These are phyloP conservation scores for Pseudogymnoascus sp. DNA, from an alignment of 2,329 filamentous ascomycete species.

Conservation along the genomic window DNA sequence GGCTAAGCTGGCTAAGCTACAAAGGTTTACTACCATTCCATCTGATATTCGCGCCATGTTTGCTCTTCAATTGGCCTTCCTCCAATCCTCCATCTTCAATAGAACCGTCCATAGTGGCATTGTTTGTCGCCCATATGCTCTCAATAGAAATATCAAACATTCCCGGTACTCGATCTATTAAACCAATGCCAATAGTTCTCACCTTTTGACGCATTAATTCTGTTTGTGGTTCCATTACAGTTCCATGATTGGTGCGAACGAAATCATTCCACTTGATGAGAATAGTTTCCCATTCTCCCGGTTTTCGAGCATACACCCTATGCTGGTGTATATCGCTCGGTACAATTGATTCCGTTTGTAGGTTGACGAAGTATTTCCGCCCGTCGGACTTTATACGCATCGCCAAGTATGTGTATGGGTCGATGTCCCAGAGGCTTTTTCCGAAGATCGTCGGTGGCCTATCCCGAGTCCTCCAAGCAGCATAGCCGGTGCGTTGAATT, in stretches of 20 bases:
- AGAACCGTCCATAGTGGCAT: conserved; percentile 26
- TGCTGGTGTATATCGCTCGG: conserved; percentile 96
- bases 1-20: not conserved
- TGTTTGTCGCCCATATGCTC: conserved; percentile 83
- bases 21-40: conserved; percentile 29
- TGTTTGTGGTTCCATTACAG: conserved; percentile 85
- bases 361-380: conserved; percentile 85
- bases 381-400: conserved; percentile 85
- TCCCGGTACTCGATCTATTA: conserved; percentile 82
- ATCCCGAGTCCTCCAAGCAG: conserved; percentile 80
- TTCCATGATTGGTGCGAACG: conserved; percentile 86
- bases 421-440: conserved; percentile 76
- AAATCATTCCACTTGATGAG: conserved; percentile 86
- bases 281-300: conserved; percentile 92
- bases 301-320: conserved; percentile 66
- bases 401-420: conserved; percentile 79
- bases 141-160: conserved; percentile 82
- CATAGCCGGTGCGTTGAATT: conserved; percentile 74
- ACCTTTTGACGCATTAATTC: conserved; percentile 84
- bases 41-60: conserved; percentile 34
- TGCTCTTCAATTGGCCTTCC: conserved; percentile 33
- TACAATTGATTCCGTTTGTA: conserved; percentile 90
- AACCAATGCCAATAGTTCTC: conserved; percentile 71
- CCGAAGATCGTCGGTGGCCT: conserved; percentile 75
- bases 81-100: conserved; percentile 20